Evolutionary conservation across 768 basidiomycete species (phyloP).

Genomic region (Ramaria rubella): DNA sequence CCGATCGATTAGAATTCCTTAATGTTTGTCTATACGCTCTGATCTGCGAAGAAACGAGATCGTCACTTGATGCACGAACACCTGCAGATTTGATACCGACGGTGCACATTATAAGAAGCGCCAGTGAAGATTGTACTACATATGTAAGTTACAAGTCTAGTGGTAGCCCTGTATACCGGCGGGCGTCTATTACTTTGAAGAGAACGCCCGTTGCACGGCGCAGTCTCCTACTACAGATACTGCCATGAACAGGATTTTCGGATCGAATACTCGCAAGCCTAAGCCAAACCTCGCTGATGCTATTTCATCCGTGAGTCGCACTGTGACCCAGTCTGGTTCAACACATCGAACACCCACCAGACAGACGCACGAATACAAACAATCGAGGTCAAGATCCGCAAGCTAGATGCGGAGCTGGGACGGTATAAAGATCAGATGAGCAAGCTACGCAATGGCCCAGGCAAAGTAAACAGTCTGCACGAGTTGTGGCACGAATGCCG

Average conservation of each 20-base stretch:
- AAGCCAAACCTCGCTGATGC: conserved; percentile 86
- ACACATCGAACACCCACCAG: conserved; percentile 32
- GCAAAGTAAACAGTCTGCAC: conserved; percentile 57
- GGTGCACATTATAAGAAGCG: too few species aligned
- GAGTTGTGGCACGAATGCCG: background rate
- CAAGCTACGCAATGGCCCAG: conserved; percentile 88
- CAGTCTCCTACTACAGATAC: background rate
- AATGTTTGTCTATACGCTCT: too few species aligned
- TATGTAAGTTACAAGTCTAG: too few species aligned
- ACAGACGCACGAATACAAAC: conserved; percentile 82
- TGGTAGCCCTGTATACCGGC: too few species aligned
- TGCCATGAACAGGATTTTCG: conserved; percentile 81
- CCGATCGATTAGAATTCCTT: too few species aligned
- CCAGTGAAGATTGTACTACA: too few species aligned
- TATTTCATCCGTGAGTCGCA: conserved; percentile 66
- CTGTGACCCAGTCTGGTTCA: background rate
- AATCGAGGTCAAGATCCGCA: conserved; percentile 95
- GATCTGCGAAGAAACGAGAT: too few species aligned
- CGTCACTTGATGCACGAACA: too few species aligned
- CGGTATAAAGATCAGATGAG: conserved; percentile 96
- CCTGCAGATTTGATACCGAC: too few species aligned
- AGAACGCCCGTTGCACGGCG: too few species aligned
- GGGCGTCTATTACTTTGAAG: too few species aligned
- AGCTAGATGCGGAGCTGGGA: conserved; percentile 87
- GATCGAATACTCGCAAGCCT: conserved; percentile 63